Base-by-base conservation (phyloP, 805 yeast species). In the Sugiyamaella mastotermitis region DNA sequence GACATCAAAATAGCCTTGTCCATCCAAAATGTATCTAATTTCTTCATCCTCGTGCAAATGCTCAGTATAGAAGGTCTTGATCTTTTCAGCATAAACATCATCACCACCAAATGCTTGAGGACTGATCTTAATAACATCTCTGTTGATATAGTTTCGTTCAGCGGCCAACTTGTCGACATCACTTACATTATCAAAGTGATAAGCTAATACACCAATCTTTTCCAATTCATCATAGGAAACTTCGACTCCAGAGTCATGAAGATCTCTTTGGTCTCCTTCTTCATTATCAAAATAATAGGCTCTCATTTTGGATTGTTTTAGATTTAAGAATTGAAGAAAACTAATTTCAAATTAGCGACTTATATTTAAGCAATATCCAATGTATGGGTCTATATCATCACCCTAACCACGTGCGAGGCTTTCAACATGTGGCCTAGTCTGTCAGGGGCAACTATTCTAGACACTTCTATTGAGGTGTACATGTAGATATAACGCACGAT, bases 41-140 rank as follows among this genome's bases (percentile, higher is more conserved):
- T 90, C 98, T 62, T 90, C 98, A 57, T 90, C 98, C 57, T 90
- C 97, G 57, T 90, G 98, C 38, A 86, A 68, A 60, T 90, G 98
- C 55, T 90, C 96, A 33, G 72, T 66, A 64, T 78, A 84, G 60
- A 88, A 87, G 30, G 63, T 71, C 46, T 72, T 67, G 59, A 90
- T 68, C 58, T 86, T 85, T 35, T 65, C 67, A 47, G 75, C 68
- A 52, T 83, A 74, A 0, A 74, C 79, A 37, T 75, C 80, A 25
- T 78, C 78, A 16, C 80, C 76, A 0, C 76, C 74, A 55, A 86
- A 76, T 0, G 82, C 68, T 3, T 62, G 71, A 20, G 75, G 71
- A 20, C 77, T 72, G 37, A 88, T 69, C 30, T 63, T 64, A 19
- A 90, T 75, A 31, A 65, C 68, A 58, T 90, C 98, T 45, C 94